Base-by-base conservation (phyloP, 2,329 filamentous ascomycete species). In the Fusarium ramigenum region DNA sequence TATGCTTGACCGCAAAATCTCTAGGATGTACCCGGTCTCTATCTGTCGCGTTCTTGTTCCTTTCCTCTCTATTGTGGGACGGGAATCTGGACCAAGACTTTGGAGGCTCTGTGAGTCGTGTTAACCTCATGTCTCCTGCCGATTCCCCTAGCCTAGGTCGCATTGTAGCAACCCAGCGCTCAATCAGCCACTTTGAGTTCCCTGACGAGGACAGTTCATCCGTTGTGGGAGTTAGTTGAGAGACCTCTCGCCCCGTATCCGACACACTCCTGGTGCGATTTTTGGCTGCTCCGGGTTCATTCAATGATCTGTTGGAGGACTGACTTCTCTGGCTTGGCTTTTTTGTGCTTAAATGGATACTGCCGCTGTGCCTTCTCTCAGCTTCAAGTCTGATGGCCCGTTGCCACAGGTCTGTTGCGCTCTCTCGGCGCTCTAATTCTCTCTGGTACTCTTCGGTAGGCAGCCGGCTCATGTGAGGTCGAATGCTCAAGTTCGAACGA, bases 31-130 rank as follows among this genome's bases (percentile, higher is more conserved):
- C 73, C 2, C 64, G 60, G 42, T 83, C 80, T 30, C 60, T 66
- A 19, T 49, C 37, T 15, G 66, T 60, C 21, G 78, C 78, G 39
- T 68, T 53, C 39, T 66, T 77, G 30, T 75, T 80, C 42, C 80
- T 78, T 58, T 79, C 75, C 34, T 75, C 74, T 36, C 79, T 75
- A 8, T 74, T 79, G 37, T 79, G 74, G 7, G 82, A 81, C 23
- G 80, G 77, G 59, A 78, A 83, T 34, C 63, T 81, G 15, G 82
- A 73, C 82, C 83, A 84, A 12, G 81, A 78, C 19, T 69, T 71
- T 9, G 80, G 79, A 34, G 78, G 78, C 9, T 62, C 75, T 42
- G 40, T 46, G 37, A 66, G 57, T 36, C 52, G 70, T 23, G 40
- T 44, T 42, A 43, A 67, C 23, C 16, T 47, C 42, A 37, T 47